Percentiles rank a stretch among this genome's conserved stretches.
Evolutionary conservation across 495 filamentous ascomycete species (phyloP).

Genomic region (Aspergillus coremiiformis): DNA sequence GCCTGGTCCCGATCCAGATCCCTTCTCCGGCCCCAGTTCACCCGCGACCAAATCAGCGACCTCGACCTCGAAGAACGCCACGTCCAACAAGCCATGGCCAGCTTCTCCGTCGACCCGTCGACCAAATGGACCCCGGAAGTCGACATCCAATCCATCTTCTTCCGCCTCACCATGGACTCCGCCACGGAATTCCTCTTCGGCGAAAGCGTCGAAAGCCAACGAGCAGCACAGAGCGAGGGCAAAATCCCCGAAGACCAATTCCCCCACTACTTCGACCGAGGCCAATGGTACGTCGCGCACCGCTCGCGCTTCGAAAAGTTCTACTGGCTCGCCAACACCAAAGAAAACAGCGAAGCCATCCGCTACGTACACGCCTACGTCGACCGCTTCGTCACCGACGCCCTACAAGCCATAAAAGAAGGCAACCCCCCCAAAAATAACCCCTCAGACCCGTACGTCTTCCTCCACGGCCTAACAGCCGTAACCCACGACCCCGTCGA

Average conservation of each 20-base stretch:
- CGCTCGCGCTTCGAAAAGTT: slow-evolving; percentile 46
- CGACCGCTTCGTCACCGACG: slow-evolving; percentile 37
- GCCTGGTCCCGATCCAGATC: slow-evolving; percentile 47
- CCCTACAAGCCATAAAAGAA: slow-evolving; percentile 17
- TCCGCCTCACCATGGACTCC: slow-evolving; percentile 57
- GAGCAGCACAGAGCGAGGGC: slow-evolving; percentile 18
- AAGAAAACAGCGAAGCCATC: slow-evolving; percentile 36
- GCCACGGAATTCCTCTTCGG: slow-evolving; percentile 65
- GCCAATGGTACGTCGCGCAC: slow-evolving; percentile 31
- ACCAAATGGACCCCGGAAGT: slow-evolving; percentile 38
- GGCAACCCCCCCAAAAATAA: slow-evolving; percentile 14
- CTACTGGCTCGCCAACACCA: slow-evolving; percentile 42
- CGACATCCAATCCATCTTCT: slow-evolving; percentile 55
- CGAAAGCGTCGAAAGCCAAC: slow-evolving; percentile 41
- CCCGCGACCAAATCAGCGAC: slow-evolving; percentile 44
- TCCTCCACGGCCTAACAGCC: slow-evolving; percentile 33
- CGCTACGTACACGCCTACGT: slow-evolving; percentile 44
- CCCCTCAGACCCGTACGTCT: slow-evolving; percentile 25
- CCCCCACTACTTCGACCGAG: slow-evolving; percentile 35
- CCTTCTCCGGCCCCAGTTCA: slow-evolving; percentile 50
- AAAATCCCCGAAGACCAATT: slow-evolving; percentile 28
- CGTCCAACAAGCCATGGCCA: slow-evolving; percentile 38
- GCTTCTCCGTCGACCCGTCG: slow-evolving; percentile 25
- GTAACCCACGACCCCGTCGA: slow-evolving; percentile 37
- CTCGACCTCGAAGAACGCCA: slow-evolving; percentile 46